Evolutionary conservation across 208 protist species (phyloP).

Genomic region (Herpetomonas tarakana): DNA sequence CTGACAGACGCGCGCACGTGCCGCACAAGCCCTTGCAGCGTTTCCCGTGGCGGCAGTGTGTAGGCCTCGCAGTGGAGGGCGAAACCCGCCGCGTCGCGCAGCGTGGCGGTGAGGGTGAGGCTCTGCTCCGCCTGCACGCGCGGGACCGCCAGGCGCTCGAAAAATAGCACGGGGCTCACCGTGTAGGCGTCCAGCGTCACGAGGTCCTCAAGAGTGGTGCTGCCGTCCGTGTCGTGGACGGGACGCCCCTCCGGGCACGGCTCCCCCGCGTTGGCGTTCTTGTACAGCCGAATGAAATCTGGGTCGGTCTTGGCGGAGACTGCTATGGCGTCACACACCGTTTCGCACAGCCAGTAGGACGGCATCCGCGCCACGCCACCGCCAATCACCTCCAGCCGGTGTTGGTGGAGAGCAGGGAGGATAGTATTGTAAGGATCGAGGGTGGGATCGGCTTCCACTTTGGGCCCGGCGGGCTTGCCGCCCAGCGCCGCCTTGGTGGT

Average conservation of each 20-base stretch:
- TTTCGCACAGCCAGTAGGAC: conserved; percentile 40
- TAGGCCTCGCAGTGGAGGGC: conserved; percentile 44
- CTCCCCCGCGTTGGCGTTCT: conserved; percentile 17
- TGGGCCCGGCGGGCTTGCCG: neutral
- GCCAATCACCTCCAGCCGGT: conserved; percentile 16
- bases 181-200: conserved; percentile 26
- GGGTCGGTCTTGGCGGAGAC: conserved; percentile 27
- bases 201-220: neutral
- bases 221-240: conserved; percentile 4
- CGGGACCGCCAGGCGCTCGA: conserved; percentile 28
- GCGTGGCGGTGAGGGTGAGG: conserved; percentile 21
- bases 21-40: conserved; percentile 25
- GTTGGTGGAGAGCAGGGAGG: conserved; percentile 19
- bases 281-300: conserved; percentile 58
- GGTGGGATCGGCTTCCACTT: conserved; percentile 6
- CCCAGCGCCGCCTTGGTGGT: neutral
- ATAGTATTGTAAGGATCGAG: conserved; percentile 43
- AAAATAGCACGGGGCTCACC: conserved; percentile 28
- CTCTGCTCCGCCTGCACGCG: conserved; percentile 22
- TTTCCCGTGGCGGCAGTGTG: conserved; percentile 14
- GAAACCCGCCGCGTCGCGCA: conserved; percentile 45
- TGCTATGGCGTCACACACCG: conserved; percentile 45
- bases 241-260: conserved; percentile 14
- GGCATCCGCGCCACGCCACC: conserved; percentile 28
- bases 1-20: conserved; percentile 25